Evolutionary conservation across 306 rosid genomes (phyloP).

Genomic region (Begonia peltatifolia): DNA sequence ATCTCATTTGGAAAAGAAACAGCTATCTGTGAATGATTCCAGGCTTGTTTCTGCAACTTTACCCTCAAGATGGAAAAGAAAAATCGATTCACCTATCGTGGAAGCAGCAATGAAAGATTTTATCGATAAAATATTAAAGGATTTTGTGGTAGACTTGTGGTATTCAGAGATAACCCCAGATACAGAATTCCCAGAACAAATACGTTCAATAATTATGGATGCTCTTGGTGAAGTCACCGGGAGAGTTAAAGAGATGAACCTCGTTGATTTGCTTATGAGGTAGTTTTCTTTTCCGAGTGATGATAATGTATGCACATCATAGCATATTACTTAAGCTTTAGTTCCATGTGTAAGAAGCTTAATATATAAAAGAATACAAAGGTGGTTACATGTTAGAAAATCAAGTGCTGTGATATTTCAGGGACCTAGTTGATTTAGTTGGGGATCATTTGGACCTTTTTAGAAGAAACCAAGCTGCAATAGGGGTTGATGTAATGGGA

Average conservation of each 20-base stretch:
- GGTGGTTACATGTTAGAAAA: neutral
- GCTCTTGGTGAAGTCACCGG: conserved; percentile 77
- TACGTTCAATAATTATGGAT: conserved; percentile 67
- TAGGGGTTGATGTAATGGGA: conserved; percentile 85
- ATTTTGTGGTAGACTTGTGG: conserved; percentile 81
- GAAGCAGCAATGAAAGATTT: conserved; percentile 73
- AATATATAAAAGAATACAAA: conserved; percentile 1
- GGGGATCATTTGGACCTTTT: conserved; percentile 88
- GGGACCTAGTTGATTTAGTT: conserved; percentile 76
- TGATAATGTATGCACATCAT: neutral
- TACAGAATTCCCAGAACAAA: conserved; percentile 71
- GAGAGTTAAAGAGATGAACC: conserved; percentile 66
- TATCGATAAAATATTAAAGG: conserved; percentile 68
- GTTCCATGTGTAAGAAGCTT: neutral
- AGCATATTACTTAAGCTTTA: neutral
- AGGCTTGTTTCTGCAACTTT: conserved; percentile 41
- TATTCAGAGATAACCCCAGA: conserved; percentile 76
- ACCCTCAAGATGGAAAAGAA: conserved; percentile 64
- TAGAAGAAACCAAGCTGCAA: conserved; percentile 86
- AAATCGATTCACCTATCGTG: conserved; percentile 63
- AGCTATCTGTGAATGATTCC: conserved; percentile 57
- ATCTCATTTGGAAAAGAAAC: conserved; percentile 80
- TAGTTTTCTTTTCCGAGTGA: conserved; percentile 20
- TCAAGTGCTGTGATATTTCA: conserved; percentile 14
- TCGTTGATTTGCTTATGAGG: conserved; percentile 90